phyloP scores from a whole-genome alignment of 2,329 filamentous ascomycete genomes.

The Biscogniauxia sp. region DNA sequence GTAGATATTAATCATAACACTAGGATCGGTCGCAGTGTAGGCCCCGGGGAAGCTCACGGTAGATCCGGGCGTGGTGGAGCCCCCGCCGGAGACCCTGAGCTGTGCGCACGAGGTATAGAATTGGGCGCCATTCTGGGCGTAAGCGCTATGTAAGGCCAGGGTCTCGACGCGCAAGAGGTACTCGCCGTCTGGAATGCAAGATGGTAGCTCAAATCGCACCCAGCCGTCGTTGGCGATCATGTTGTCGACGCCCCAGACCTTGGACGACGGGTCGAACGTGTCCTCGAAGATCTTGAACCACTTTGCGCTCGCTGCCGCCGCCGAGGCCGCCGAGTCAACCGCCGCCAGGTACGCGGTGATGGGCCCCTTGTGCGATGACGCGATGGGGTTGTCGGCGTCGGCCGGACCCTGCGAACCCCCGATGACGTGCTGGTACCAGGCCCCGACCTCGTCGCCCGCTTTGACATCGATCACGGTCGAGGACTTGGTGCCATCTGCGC shows the following conservation, averaged over 20 bases:
- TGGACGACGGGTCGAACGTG: conserved; percentile 28
- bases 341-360: conserved; percentile 48
- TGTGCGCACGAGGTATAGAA: conserved; percentile 40
- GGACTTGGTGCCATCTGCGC: conserved; percentile 37
- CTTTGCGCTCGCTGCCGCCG: conserved; percentile 31
- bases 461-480: conserved; percentile 43
- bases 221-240: conserved; percentile 46
- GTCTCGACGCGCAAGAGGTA: conserved; percentile 44
- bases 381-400: conserved; percentile 48
- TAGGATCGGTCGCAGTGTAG: conserved; percentile 34
- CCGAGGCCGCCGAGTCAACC: conserved; percentile 44
- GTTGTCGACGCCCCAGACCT: conserved; percentile 46
- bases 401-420: conserved; percentile 44
- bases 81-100: conserved; percentile 32
- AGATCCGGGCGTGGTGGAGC: conserved; percentile 26
- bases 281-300: conserved; percentile 55
- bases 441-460: conserved; percentile 47
- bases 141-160: conserved; percentile 39
- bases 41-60: conserved; percentile 36
- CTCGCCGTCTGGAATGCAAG: conserved; percentile 38
- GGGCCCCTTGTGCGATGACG: conserved; percentile 47
- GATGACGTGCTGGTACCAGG: conserved; percentile 50
- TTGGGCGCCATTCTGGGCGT: conserved; percentile 33
- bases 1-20: conserved; percentile 36
- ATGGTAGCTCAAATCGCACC: conserved; percentile 40